Percentiles rank a stretch among this genome's conserved stretches.
These are phyloP conservation scores for Euptelea pleiosperma DNA, from an alignment of 164 flowering plant species.

Conservation along the genomic window DNA sequence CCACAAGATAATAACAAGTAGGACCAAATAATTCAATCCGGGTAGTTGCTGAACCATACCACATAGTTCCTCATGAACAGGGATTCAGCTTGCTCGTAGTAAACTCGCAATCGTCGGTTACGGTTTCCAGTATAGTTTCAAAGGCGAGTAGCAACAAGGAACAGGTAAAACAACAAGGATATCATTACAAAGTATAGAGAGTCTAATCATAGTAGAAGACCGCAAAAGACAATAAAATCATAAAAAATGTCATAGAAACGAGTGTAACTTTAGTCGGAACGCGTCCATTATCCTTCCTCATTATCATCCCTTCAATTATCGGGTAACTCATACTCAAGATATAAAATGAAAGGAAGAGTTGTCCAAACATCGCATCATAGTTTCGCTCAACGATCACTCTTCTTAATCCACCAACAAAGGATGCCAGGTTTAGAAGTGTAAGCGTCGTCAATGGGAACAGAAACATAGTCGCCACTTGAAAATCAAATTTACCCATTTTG, in stretches of 20 bases:
- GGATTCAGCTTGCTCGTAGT: no score
- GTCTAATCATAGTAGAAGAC: background rate
- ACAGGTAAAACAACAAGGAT: no score
- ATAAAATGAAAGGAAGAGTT: conserved; percentile 14
- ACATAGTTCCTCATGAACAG: no score
- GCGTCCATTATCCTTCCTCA: conserved; percentile 11
- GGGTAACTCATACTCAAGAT: conserved; percentile 15
- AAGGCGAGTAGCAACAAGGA: no score
- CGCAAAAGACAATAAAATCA: conserved; percentile 14
- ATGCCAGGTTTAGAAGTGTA: conserved; percentile 15
- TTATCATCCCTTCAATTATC: no score
- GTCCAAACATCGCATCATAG: conserved; percentile 19
- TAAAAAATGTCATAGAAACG: background rate
- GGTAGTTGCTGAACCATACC: no score
- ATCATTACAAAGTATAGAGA: no score
- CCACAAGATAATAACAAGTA: no score
- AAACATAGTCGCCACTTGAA: conserved; percentile 20
- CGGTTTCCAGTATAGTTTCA: no score
- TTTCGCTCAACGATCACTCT: conserved; percentile 4
- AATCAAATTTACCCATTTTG: conserved; percentile 25
- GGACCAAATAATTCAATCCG: no score
- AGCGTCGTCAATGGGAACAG: conserved; percentile 19
- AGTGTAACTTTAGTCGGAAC: background rate
- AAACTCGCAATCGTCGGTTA: no score
- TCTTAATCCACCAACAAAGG: conserved; percentile 11